Conservation (phyloP, 164 flowering plant species). For the Nymphaea colorata region DNA sequence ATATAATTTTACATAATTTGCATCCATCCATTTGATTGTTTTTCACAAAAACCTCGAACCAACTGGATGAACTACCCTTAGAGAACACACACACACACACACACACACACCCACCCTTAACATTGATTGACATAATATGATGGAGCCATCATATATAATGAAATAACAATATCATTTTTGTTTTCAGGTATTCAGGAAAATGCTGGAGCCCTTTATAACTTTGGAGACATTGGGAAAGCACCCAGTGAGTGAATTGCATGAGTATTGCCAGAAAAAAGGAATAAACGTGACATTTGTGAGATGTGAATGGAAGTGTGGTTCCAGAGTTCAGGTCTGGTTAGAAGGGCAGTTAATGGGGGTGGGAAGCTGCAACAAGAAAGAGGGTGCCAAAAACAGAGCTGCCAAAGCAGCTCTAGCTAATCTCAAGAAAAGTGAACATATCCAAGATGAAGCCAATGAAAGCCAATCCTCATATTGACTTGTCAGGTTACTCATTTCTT, state of each 20-base stretch:
- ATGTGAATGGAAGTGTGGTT: slow-evolving; percentile 21
- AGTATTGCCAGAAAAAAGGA: slow-evolving; percentile 42
- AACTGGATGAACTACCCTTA: no score
- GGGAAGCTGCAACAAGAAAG: slow-evolving; percentile 26
- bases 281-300: slow-evolving; percentile 10
- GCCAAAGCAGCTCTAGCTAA: slow-evolving; percentile 40
- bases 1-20: no score
- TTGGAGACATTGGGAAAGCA: slow-evolving; percentile 19
- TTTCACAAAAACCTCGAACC: no score
- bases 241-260: slow-evolving; percentile 33
- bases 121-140: no score
- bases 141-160: not conserved
- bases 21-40: no score
- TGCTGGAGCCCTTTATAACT: slow-evolving; percentile 45
- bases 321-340: slow-evolving; percentile 16
- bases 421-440: slow-evolving; percentile 4
- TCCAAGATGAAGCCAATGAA: not conserved
- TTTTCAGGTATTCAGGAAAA: slow-evolving; percentile 26
- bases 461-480: not conserved
- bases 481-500: not conserved
- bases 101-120: no score
- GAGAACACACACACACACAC: no score
- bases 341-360: slow-evolving; percentile 29
- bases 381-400: slow-evolving; percentile 43
- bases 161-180: not conserved